Evolutionary conservation across 805 yeast species (phyloP), one percentile per base, ranked within the genome.

Genomic region (Candida cerambycidarum): DNA sequence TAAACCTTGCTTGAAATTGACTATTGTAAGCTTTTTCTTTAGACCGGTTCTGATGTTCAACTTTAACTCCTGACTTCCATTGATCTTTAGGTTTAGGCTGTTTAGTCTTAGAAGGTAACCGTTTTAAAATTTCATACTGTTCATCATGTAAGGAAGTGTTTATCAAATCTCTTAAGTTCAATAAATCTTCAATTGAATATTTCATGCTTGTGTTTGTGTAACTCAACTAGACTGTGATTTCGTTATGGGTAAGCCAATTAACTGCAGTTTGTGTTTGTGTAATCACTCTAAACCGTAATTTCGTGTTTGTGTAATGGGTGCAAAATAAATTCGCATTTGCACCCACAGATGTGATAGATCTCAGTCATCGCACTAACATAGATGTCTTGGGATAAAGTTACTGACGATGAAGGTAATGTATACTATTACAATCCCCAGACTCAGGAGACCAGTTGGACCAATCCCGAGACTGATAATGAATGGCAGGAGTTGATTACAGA

Each of bases 371-470:
- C 33, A 30, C 21, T 8, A 21, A 21, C 23, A 21, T 21, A 6
- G 8, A 37, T 36, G 45, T 7, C 29, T 5, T 89, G 97, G 96
- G 79, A 76, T 54, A 78, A 79, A 46, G 74, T 78, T 10, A 67
- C 67, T 29, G 87, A 84, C 52, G 78, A 76, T 10, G 79, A 79
- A 39, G 93, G 95, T 0, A 70, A 82, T 38, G 66, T 69, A 1
- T 90, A 89, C 63, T 89, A 84, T 62, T 87, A 80, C 59, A 80
- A 89, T 49, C 41, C 76, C 0, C 71, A 58, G 19, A 83, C 92
- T 0, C 76, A 79, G 38, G 79, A 80, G 50, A 80, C 96, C 0
- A 79, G 82, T 39, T 89, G 97, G 96, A 87, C 85, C 18, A 79
- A 80, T 49, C 97, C 97, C 0, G 76, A 62, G 13, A 55, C 75